Conservation (phyloP, 177 flowering plant species). For the Vitis hybrid region DNA sequence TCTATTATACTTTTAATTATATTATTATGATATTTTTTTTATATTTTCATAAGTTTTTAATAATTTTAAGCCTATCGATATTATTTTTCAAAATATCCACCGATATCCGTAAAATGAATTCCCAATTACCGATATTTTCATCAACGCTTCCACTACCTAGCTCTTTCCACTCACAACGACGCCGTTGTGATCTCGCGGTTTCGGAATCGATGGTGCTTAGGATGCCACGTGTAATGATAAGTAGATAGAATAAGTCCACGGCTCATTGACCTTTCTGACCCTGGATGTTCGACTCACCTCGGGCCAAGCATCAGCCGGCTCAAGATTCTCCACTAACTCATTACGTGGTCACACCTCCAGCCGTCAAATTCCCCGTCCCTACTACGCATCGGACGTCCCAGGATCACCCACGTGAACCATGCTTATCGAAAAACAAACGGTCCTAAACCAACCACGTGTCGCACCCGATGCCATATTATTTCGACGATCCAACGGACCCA, state of each 20-base stretch:
- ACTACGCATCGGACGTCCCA: constrained; percentile 25
- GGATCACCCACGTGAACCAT: constrained; percentile 14
- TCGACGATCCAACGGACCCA: constrained; percentile 52
- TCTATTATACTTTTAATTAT: no score
- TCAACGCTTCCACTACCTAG: no score
- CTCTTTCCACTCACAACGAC: no score
- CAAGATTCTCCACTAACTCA: constrained; percentile 3
- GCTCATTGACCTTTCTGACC: background rate
- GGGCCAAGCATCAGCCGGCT: constrained; percentile 12
- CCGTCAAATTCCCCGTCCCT: constrained; percentile 18
- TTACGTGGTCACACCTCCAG: background rate
- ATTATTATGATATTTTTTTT: no score
- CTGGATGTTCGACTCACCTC: background rate
- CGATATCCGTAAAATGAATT: no score
- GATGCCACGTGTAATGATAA: background rate
- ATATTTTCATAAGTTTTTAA: no score
- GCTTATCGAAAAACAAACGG: constrained; percentile 59
- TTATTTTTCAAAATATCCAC: no score
- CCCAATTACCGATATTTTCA: no score
- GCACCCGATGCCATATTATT: constrained; percentile 36
- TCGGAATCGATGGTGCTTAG: background rate
- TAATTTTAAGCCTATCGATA: no score
- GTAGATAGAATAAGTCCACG: background rate
- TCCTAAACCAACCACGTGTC: constrained; percentile 38
- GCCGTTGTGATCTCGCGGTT: no score